Evolutionary conservation across 202 grass and related monocot species (phyloP).

Genomic region (Tripidium arundinaceum): DNA sequence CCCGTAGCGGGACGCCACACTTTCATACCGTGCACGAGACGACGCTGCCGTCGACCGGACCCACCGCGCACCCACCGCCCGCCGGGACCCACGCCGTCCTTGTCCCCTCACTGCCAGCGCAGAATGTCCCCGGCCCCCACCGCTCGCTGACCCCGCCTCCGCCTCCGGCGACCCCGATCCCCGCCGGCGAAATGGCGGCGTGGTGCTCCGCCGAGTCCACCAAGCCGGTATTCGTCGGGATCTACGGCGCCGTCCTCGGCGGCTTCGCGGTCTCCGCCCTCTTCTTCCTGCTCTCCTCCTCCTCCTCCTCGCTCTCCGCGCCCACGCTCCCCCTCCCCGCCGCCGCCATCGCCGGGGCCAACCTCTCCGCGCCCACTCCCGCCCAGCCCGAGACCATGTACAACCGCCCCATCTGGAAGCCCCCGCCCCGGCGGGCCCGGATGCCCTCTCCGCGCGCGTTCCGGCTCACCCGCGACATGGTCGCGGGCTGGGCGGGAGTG

Average conservation of each 20-base stretch:
- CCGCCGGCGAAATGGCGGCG: constrained; percentile 34
- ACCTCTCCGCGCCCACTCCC: neutral
- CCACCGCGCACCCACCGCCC: neutral
- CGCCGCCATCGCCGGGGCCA: neutral
- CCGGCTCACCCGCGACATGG: constrained; percentile 70
- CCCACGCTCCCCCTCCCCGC: constrained; percentile 32
- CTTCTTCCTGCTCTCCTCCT: constrained; percentile 68
- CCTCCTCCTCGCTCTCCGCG: constrained; percentile 48
- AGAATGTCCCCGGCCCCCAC: constrained; percentile 11
- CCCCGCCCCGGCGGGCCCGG: constrained; percentile 33
- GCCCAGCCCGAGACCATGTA: constrained; percentile 35
- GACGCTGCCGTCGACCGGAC: neutral
- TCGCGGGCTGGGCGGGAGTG: constrained; percentile 2
- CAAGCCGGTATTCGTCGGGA: constrained; percentile 65
- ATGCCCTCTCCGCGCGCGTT: constrained; percentile 63
- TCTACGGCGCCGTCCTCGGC: constrained; percentile 64
- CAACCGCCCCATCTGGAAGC: constrained; percentile 66
- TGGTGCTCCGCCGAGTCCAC: constrained; percentile 38
- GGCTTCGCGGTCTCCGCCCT: constrained; percentile 70
- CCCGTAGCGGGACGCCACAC: neutral
- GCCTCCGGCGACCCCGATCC: constrained; percentile 8
- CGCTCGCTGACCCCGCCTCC: neutral
- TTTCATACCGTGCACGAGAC: neutral
- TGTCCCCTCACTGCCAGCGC: neutral
- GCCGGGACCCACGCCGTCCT: neutral